Evolutionary conservation across 768 basidiomycete genomes (phyloP).

Genomic region (Pleurotus tuoliensis): DNA sequence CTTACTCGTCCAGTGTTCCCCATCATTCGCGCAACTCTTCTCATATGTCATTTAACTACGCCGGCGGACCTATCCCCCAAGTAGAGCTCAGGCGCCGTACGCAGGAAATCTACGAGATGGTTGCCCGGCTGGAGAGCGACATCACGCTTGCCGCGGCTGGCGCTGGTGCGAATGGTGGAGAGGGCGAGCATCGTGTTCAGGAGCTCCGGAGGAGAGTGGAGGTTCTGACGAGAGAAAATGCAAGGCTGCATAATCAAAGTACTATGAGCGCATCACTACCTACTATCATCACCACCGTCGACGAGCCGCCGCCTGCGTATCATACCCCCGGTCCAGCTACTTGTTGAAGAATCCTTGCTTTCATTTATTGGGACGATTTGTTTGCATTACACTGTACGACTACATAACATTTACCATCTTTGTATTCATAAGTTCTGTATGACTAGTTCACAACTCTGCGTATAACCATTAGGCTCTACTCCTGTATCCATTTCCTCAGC

Average conservation of each 20-base stretch:
- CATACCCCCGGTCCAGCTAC: conserved; percentile 6
- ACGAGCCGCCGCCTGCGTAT: conserved; percentile 6
- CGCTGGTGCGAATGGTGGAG: neutral
- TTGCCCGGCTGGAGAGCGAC: conserved; percentile 1
- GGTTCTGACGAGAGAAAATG: conserved; percentile 1
- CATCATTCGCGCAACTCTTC: conserved; percentile 5
- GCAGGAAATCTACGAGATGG: conserved; percentile 8
- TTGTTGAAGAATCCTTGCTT: neutral
- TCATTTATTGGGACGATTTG: no score
- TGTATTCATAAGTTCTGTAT: no score
- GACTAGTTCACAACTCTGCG: no score
- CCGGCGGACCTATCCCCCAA: conserved; percentile 1
- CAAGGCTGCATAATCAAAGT: conserved; percentile 2
- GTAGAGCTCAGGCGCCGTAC: conserved; percentile 3
- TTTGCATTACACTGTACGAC: no score
- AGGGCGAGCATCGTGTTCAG: neutral
- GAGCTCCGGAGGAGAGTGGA: conserved; percentile 2
- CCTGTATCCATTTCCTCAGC: no score
- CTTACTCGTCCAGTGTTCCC: neutral
- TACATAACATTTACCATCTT: no score
- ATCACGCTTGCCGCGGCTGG: conserved; percentile 1
- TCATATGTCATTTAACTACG: neutral
- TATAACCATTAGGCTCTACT: no score
- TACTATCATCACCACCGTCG: neutral
- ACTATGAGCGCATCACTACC: conserved; percentile 1